Percentiles rank a stretch among this genome's conserved stretches.
These are phyloP conservation scores for Phytomonas francai DNA, from an alignment of 208 protist species.

Conservation along the genomic window DNA sequence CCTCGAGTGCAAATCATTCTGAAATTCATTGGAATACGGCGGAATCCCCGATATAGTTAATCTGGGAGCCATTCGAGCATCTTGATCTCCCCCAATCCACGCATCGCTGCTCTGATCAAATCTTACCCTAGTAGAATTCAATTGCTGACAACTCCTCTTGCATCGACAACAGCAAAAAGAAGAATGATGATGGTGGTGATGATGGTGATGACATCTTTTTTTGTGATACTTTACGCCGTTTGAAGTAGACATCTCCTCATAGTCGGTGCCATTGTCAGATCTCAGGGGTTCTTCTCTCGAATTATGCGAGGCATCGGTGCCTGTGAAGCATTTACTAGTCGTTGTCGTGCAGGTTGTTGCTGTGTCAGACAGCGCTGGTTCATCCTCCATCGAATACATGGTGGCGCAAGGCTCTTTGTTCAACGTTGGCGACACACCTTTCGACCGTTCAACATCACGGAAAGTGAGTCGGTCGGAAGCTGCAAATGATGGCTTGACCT, in stretches of 20 bases:
- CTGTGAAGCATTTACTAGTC: conserved; percentile 13
- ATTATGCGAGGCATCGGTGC: background rate
- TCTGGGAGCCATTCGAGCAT: background rate
- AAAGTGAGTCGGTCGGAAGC: background rate
- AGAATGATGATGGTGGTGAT: background rate
- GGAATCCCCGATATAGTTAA: background rate
- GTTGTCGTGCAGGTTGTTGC: conserved; percentile 67
- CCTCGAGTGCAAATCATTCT: background rate
- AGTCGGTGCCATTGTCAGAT: background rate
- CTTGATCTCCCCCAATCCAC: background rate
- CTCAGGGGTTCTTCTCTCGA: background rate
- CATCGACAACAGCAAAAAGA: background rate
- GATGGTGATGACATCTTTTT: background rate
- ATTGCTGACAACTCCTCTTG: background rate
- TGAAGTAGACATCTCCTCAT: background rate
- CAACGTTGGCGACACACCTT: background rate
- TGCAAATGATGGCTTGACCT: background rate
- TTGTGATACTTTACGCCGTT: background rate
- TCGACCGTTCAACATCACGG: background rate
- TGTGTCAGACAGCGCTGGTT: conserved; percentile 33
- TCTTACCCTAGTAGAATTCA: background rate
- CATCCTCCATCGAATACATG: conserved; percentile 18
- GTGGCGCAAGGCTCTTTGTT: background rate
- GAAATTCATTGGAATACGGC: background rate
- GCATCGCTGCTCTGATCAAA: background rate